Evolutionary conservation across 2,329 filamentous ascomycete species (phyloP), one percentile per base, ranked within the genome.

Genomic region (Arthrinium puccinioides): DNA sequence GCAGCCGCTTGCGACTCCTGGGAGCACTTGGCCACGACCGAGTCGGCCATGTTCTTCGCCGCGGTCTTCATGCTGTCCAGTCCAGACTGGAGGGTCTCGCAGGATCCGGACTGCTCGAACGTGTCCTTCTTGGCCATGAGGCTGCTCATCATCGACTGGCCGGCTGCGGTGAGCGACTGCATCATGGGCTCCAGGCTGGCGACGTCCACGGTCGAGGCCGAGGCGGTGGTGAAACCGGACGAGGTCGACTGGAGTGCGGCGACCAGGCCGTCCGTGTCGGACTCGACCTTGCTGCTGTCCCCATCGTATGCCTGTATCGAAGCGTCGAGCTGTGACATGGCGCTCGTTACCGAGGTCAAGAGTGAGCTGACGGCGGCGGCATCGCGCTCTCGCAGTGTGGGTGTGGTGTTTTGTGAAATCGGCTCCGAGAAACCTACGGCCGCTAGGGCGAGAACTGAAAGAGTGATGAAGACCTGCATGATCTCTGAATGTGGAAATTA

Each of bases 251-350:
- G 21, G 14, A 33, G 15, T 20, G 31, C 24, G 31, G 31, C 21
- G n/a, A 33, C 31, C 14, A 33, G 31, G n/a, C 24, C 13, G 9
- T 23, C 31, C 5, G 31, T 33, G 21, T 33, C 31, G 3, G 31
- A 15, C n/a, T 33, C 18, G 31, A 33, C 31, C 31, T 33, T 23
- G 31, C 20, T 23, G 5, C 14, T 21, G 9, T 33, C 31, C 6
- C 21, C 14, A 21, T 24, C 21, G 19, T 16, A 33, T 9, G 31
- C 31, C 31, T 33, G 21, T 15, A 33, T 23, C 9, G 31, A 33
- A 9, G 19, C 16, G 31, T 33, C 31, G n/a, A 33, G 31, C 20
- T 33, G 31, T 21, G 31, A 33, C 31, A 33, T 33, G 31, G 31
- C 31, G 31, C 31, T 15, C 20, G 31, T 23, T 9, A 33, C 31